Percentiles rank a stretch among this genome's conserved stretches.
These are phyloP conservation scores for Lichtheimia corymbifera DNA, from an alignment of 371 early-diverging fungal species.

Conservation along the genomic window DNA sequence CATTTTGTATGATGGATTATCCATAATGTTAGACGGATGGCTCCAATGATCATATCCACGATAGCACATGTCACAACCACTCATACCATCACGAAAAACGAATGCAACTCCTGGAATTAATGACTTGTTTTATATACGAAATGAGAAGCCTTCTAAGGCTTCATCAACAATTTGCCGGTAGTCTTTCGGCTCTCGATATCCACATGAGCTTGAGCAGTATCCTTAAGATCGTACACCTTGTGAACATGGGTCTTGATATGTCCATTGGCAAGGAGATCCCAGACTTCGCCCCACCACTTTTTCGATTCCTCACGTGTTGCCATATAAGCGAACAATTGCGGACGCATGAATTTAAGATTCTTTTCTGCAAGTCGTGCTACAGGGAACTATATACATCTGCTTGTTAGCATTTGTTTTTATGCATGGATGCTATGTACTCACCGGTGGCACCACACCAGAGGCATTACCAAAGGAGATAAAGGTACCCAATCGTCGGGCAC, in stretches of 20 bases:
- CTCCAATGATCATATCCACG: too few species aligned
- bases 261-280: conserved; percentile 53
- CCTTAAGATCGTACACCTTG: conserved; percentile 73
- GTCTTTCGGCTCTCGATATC: conserved; percentile 81
- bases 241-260: conserved; percentile 69
- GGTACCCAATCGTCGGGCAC: conserved; percentile 76
- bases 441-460: conserved; percentile 81
- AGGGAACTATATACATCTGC: conserved; percentile 34
- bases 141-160: conserved; percentile 29
- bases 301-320: conserved; percentile 72
- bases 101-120: too few species aligned
- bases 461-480: conserved; percentile 94
- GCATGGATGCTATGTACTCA: conserved; percentile 17
- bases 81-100: too few species aligned
- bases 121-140: too few species aligned
- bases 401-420: neutral
- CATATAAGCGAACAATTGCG: conserved; percentile 74
- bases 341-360: conserved; percentile 78
- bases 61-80: too few species aligned
- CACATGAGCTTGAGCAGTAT: conserved; percentile 76
- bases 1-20: too few species aligned
- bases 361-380: conserved; percentile 68
- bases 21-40: too few species aligned
- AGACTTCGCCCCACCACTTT: conserved; percentile 57
- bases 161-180: conserved; percentile 73